Evolutionary conservation across 1,139 yeast species (phyloP).

Genomic region (Protomyces inouyei): DNA sequence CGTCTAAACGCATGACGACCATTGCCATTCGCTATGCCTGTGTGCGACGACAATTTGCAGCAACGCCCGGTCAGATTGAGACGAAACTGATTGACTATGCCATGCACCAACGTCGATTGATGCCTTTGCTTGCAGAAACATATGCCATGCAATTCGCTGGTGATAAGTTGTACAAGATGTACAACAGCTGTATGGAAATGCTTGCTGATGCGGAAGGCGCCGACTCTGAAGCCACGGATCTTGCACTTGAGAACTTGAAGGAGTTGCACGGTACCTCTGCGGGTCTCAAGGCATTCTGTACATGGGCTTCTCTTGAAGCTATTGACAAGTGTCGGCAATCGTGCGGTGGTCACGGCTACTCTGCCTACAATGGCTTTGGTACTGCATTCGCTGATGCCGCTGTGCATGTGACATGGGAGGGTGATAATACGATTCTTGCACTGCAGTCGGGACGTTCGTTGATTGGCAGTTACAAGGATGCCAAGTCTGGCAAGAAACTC

Average conservation of each 20-base stretch:
- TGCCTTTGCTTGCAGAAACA: conserved; percentile 43
- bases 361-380: conserved; percentile 83
- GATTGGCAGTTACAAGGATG: conserved; percentile 38
- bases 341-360: conserved; percentile 97
- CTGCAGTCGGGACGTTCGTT: conserved; percentile 64
- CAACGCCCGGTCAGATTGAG: conserved; percentile 15
- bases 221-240: conserved; percentile 40
- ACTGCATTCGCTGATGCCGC: conserved; percentile 89
- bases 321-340: conserved; percentile 89
- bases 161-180: conserved; percentile 55
- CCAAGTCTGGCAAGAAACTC: conserved; percentile 37
- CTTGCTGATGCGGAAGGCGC: conserved; percentile 43
- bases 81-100: conserved; percentile 21
- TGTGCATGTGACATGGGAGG: conserved; percentile 97
- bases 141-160: conserved; percentile 74
- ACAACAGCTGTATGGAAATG: conserved; percentile 49
- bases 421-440: conserved; percentile 83
- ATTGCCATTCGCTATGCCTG: conserved; percentile 85
- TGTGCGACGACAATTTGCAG: conserved; percentile 73
- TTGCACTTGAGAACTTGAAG: conserved; percentile 61
- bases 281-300: conserved; percentile 79
- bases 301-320: conserved; percentile 75
- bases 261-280: conserved; percentile 81
- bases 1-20: conserved; percentile 72
- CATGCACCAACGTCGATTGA: conserved; percentile 23